Percentiles rank a stretch among this genome's conserved stretches.
Conservation (phyloP, 805 yeast species). For the Kluyveromyces wickerhamii region DNA sequence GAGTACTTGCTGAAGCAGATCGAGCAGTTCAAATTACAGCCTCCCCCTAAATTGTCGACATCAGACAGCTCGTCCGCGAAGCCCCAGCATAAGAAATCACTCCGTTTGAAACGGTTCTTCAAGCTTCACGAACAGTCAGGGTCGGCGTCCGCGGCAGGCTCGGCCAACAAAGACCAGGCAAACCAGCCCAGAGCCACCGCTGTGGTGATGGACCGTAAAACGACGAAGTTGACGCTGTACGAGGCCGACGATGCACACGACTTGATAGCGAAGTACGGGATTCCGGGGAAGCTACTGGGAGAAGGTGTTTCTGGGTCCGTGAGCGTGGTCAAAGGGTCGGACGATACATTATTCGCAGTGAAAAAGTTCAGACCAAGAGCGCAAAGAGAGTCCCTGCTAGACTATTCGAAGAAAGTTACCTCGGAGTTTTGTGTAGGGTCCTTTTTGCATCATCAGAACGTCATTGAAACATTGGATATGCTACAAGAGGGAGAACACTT, state of each 20-base stretch:
- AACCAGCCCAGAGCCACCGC: conserved; percentile 6
- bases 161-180: conserved; percentile 1
- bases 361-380: conserved; percentile 65
- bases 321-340: conserved; percentile 58
- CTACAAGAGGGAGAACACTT: conserved; percentile 56
- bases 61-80: conserved; percentile 2
- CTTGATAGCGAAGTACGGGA: conserved; percentile 59
- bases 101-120: conserved; percentile 42
- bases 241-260: conserved; percentile 34
- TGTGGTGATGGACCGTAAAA: conserved; percentile 3
- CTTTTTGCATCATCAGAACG: conserved; percentile 65
- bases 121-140: conserved; percentile 31
- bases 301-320: conserved; percentile 96
- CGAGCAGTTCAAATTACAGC: conserved; percentile 14
- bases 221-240: conserved; percentile 28
- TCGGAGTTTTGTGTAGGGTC: conserved; percentile 81
- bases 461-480: conserved; percentile 75
- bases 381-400: conserved; percentile 49
- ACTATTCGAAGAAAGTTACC: conserved; percentile 70
- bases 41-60: conserved; percentile 6
- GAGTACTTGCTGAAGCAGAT: conserved; percentile 22
- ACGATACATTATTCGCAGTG: conserved; percentile 67
- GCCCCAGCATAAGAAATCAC: conserved; percentile 13
- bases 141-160: conserved; percentile 13
- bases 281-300: conserved; percentile 68